Percentiles rank a stretch among this genome's conserved stretches.
These are phyloP conservation scores for Isoetes taiwanensis DNA, from an alignment of 75 land plant genomes.

Conservation along the genomic window DNA sequence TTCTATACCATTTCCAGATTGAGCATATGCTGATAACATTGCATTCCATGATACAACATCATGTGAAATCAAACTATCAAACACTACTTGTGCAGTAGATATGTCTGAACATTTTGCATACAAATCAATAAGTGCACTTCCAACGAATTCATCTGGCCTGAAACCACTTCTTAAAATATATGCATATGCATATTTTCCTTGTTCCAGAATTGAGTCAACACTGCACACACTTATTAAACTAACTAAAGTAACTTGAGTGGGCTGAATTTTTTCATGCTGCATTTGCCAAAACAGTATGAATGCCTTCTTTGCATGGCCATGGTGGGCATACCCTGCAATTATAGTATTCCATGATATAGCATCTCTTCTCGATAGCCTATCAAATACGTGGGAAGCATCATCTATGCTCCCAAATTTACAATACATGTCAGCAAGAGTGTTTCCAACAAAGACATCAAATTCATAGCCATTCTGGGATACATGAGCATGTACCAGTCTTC, in stretches of 20 bases:
- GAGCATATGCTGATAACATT: constrained; percentile 20
- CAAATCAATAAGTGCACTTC: constrained; percentile 20
- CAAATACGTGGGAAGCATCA: no score
- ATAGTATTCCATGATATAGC: constrained; percentile 68
- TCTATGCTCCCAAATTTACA: no score
- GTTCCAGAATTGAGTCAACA: constrained; percentile 16
- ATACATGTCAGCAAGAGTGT: no score
- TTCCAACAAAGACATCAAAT: no score
- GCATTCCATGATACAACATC: constrained; percentile 33
- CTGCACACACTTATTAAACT: constrained; percentile 41
- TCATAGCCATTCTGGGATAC: no score
- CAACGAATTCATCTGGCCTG: constrained; percentile 9
- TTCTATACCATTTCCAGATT: constrained; percentile 13
- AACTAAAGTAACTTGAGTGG: constrained; percentile 43
- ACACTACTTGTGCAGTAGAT: constrained; percentile 16
- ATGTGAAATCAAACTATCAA: constrained; percentile 21
- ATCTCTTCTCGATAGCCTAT: constrained; percentile 37
- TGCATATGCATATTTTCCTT: constrained; percentile 39
- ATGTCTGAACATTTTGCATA: constrained; percentile 11
- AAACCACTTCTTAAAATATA: constrained; percentile 23
- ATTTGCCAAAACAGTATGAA: constrained; percentile 28
- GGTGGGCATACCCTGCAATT: constrained; percentile 32
- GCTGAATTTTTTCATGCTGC: constrained; percentile 42
- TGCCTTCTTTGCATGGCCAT: constrained; percentile 11
- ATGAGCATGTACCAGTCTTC: no score